Conservation (phyloP, 2,329 filamentous ascomycete genomes). For the Ilyonectria sp. region DNA sequence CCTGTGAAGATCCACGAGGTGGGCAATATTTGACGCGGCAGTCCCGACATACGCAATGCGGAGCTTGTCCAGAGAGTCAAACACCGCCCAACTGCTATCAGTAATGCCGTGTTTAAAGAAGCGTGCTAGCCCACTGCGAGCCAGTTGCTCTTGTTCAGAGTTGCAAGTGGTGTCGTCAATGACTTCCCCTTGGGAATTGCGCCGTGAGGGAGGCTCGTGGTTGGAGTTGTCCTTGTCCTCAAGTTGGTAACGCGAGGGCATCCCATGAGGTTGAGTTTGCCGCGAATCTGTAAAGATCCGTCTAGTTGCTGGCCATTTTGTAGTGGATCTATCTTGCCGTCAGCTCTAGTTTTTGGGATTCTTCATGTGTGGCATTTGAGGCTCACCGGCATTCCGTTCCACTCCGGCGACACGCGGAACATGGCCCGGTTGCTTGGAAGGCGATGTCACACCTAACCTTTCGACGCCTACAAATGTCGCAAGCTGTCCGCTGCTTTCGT, state of each 20-base stretch:
- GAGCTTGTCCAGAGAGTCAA: constrained; percentile 43
- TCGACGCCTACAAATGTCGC: constrained; percentile 15
- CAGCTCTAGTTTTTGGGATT: neutral
- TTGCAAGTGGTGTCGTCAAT: constrained; percentile 3
- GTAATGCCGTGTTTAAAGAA: constrained; percentile 45
- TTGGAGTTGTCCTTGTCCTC: neutral
- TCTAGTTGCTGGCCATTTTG: constrained; percentile 13
- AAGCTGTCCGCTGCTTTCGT: constrained; percentile 19
- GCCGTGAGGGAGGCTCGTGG: neutral
- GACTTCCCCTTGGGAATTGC: constrained; percentile 1
- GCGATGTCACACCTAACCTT: constrained; percentile 14
- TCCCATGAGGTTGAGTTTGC: neutral
- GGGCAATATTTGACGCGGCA: constrained; percentile 40
- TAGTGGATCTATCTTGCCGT: constrained; percentile 2
- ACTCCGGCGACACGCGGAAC: constrained; percentile 16
- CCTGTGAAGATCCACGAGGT: constrained; percentile 39
- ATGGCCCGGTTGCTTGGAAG: constrained; percentile 4
- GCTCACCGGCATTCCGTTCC: constrained; percentile 12
- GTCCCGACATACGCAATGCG: constrained; percentile 46
- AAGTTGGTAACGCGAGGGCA: neutral
- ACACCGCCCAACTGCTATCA: constrained; percentile 43
- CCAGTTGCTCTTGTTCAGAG: constrained; percentile 40
- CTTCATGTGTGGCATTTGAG: neutral
- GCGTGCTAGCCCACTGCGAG: constrained; percentile 38
- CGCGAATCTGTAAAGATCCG: neutral